Percentiles rank a stretch among this genome's conserved stretches.
Conservation (phyloP, 1,139 yeast species). For the Candida sp. region DNA sequence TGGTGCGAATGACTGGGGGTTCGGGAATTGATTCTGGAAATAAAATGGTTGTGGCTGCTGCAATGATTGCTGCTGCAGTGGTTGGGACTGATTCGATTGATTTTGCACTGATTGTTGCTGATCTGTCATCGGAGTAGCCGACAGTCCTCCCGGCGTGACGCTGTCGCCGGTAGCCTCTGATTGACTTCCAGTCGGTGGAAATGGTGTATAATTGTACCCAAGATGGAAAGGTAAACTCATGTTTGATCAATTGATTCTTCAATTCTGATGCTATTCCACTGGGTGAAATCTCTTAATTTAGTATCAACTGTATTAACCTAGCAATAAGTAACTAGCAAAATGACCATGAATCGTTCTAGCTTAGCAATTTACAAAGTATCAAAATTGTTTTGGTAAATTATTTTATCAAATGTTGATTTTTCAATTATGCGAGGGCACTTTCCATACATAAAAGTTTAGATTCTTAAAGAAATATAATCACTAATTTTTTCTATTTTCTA, state of each 20-base stretch:
- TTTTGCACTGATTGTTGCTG: background rate
- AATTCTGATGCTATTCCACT: too few species aligned
- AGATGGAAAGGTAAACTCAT: background rate
- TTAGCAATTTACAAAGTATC: background rate
- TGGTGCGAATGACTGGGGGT: background rate
- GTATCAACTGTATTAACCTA: too few species aligned
- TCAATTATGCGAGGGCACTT: background rate
- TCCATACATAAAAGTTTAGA: background rate
- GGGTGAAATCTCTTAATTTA: too few species aligned
- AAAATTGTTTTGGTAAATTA: background rate
- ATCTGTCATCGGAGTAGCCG: background rate
- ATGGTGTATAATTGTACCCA: constrained; percentile 2
- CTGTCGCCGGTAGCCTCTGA: background rate
- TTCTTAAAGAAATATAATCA: too few species aligned
- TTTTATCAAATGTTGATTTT: background rate
- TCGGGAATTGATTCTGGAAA: background rate
- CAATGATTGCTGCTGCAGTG: background rate
- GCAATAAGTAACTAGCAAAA: background rate
- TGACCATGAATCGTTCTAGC: background rate
- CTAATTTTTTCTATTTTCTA: background rate
- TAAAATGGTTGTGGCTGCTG: constrained; percentile 2
- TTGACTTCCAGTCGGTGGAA: constrained; percentile 5
- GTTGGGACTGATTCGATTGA: constrained; percentile 6
- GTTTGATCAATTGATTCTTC: background rate
- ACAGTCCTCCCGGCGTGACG: background rate